These are phyloP conservation scores for Neoscytalidium dimidiatum DNA, from an alignment of 2,329 filamentous ascomycete species.

Conservation along the genomic window DNA sequence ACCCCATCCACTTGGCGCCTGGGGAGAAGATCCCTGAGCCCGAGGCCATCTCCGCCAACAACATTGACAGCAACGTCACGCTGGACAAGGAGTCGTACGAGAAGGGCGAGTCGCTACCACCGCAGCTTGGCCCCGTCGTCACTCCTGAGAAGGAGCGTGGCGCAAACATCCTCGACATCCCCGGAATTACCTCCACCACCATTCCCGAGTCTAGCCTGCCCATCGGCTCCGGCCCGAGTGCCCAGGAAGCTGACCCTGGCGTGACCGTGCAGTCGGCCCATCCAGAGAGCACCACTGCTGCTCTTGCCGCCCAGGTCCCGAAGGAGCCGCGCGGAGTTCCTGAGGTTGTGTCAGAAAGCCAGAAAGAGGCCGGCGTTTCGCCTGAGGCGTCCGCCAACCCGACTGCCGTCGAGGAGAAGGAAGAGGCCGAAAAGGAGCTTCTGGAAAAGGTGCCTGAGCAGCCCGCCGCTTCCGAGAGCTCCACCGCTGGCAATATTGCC, in stretches of 20 bases:
- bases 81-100: slow-evolving; percentile 86
- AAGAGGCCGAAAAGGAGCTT: slow-evolving; percentile 69
- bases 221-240: slow-evolving; percentile 49
- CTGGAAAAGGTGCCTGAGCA: slow-evolving; percentile 66
- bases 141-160: slow-evolving; percentile 47
- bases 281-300: slow-evolving; percentile 47
- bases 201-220: slow-evolving; percentile 84
- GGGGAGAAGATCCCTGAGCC: slow-evolving; percentile 78
- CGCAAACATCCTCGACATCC: slow-evolving; percentile 48
- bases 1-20: slow-evolving; percentile 76
- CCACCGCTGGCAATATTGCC: slow-evolving; percentile 52
- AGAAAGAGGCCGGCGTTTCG: slow-evolving; percentile 62
- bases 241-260: slow-evolving; percentile 40
- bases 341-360: slow-evolving; percentile 70
- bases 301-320: slow-evolving; percentile 48
- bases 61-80: slow-evolving; percentile 64
- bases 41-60: slow-evolving; percentile 65
- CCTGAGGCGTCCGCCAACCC: slow-evolving; percentile 70
- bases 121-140: slow-evolving; percentile 48
- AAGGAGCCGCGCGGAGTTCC: slow-evolving; percentile 51
- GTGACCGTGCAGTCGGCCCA: slow-evolving; percentile 45
- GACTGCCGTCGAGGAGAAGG: slow-evolving; percentile 70
- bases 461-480: slow-evolving; percentile 48
- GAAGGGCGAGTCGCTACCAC: slow-evolving; percentile 64
- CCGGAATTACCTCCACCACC: slow-evolving; percentile 59